Evolutionary conservation across 495 filamentous ascomycete genomes (phyloP).

Genomic region (Neurospora tetrasperma): DNA sequence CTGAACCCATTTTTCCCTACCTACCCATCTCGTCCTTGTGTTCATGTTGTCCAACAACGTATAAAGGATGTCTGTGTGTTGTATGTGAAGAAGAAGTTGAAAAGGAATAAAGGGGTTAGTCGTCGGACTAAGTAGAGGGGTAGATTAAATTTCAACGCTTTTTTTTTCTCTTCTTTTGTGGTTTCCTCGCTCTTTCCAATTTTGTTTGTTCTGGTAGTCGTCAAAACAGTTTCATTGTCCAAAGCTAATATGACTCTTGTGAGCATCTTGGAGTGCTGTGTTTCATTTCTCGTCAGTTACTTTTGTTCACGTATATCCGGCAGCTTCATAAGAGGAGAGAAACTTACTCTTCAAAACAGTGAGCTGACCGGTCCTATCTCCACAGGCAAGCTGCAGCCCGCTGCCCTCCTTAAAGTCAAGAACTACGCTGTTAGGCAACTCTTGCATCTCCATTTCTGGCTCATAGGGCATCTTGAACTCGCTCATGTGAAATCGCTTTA

Average conservation of each 20-base stretch:
- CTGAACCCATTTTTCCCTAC: not conserved
- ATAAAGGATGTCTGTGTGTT: not conserved
- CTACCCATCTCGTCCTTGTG: not conserved
- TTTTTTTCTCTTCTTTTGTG: constrained; percentile 1
- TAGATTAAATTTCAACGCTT: not conserved
- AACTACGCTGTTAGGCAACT: constrained; percentile 77
- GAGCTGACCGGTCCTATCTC: constrained; percentile 62
- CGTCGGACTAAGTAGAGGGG: not conserved
- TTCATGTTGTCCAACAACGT: not conserved
- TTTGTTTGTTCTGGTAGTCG: not conserved
- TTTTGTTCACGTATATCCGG: not conserved
- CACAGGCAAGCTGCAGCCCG: constrained; percentile 76
- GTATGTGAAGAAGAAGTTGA: not conserved
- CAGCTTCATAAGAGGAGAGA: not conserved
- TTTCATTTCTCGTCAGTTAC: constrained; percentile 8
- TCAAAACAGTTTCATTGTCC: constrained; percentile 19
- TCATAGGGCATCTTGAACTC: constrained; percentile 70
- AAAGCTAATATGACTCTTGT: constrained; percentile 31
- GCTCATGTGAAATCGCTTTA: constrained; percentile 69
- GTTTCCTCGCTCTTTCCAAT: not conserved
- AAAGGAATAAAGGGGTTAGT: not conserved
- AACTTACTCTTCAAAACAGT: constrained; percentile 56
- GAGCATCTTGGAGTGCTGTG: constrained; percentile 39
- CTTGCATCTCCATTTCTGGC: constrained; percentile 80
- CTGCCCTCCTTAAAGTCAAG: constrained; percentile 79